A percentile compares a stretch with the other conserved stretches of the same genome.
These are phyloP conservation scores for Daldinia sp. DNA, from an alignment of 2,329 filamentous ascomycete genomes.

Conservation along the genomic window DNA sequence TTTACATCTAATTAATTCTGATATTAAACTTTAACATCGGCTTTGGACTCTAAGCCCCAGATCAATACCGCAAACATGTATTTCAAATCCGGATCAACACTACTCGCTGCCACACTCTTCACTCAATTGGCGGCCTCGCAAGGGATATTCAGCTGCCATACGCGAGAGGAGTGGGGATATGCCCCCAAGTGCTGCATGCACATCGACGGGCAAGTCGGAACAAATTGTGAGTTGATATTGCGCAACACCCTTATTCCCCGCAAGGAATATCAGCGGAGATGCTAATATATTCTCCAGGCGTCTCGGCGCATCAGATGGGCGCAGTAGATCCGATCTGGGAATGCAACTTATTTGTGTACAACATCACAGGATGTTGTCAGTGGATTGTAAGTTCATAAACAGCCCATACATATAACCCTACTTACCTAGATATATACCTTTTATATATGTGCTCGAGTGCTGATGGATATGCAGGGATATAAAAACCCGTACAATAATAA, in stretches of 20 bases:
- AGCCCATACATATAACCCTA: not conserved
- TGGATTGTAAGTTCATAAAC: slow-evolving; percentile 40
- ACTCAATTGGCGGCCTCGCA: slow-evolving; percentile 11
- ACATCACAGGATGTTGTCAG: slow-evolving; percentile 49
- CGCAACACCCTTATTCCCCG: not conserved
- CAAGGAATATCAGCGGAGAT: not conserved
- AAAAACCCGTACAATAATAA: slow-evolving; percentile 46
- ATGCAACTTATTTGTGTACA: slow-evolving; percentile 48
- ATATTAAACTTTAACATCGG: not conserved
- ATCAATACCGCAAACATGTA: slow-evolving; percentile 36
- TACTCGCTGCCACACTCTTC: slow-evolving; percentile 35
- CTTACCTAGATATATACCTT: not conserved
- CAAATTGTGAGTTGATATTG: slow-evolving; percentile 43
- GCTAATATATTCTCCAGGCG: slow-evolving; percentile 31
- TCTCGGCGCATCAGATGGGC: slow-evolving; percentile 44
- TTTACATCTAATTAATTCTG: not conserved
- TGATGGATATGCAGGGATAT: slow-evolving; percentile 38
- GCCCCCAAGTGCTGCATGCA: slow-evolving; percentile 45
- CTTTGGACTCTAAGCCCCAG: not conserved
- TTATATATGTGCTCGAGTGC: not conserved
- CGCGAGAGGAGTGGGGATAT: slow-evolving; percentile 40
- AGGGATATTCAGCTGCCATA: slow-evolving; percentile 43
- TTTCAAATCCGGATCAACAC: slow-evolving; percentile 22
- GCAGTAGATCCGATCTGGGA: slow-evolving; percentile 44
- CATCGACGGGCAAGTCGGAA: slow-evolving; percentile 47